phyloP scores from a whole-genome alignment of 768 basidiomycete species.

The Boletus pseudopeckii region DNA sequence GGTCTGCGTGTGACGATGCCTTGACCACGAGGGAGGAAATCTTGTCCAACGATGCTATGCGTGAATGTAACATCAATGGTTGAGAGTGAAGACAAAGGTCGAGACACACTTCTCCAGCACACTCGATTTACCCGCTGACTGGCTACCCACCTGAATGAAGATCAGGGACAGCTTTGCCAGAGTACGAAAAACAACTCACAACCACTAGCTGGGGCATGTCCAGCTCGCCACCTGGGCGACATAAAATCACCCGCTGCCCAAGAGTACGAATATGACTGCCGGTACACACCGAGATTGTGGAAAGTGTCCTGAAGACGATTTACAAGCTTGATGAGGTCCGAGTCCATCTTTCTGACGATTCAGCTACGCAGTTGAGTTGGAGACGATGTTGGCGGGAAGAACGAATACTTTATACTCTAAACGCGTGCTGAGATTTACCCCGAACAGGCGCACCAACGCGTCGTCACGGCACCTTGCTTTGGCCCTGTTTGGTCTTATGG shows the following conservation, averaged over 20 bases:
- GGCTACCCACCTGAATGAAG: constrained; percentile 77
- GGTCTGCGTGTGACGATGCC: constrained; percentile 97
- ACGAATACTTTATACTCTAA: constrained; percentile 1
- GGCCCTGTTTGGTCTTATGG: constrained; percentile 20
- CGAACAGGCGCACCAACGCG: constrained; percentile 24
- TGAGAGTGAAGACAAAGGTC: constrained; percentile 1
- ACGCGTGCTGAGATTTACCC: constrained; percentile 16
- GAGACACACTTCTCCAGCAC: constrained; percentile 86
- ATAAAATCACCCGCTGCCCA: constrained; percentile 9
- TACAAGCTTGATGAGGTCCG: constrained; percentile 89
- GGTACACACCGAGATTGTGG: constrained; percentile 70
- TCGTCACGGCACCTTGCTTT: constrained; percentile 31
- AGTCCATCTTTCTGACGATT: constrained; percentile 64
- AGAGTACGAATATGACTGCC: not conserved
- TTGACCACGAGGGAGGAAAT: constrained; percentile 82
- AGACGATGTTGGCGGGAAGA: constrained; percentile 5
- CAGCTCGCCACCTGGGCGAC: constrained; percentile 70
- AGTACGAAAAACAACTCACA: constrained; percentile 44
- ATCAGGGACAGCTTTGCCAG: not conserved
- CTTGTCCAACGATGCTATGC: constrained; percentile 85
- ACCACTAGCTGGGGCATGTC: constrained; percentile 92
- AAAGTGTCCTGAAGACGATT: constrained; percentile 96
- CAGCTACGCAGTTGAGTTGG: not conserved
- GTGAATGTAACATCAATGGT: not conserved
- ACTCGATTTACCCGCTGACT: constrained; percentile 95